phyloP scores from a whole-genome alignment of 208 protist species.

The Leishmania tarentolae region DNA sequence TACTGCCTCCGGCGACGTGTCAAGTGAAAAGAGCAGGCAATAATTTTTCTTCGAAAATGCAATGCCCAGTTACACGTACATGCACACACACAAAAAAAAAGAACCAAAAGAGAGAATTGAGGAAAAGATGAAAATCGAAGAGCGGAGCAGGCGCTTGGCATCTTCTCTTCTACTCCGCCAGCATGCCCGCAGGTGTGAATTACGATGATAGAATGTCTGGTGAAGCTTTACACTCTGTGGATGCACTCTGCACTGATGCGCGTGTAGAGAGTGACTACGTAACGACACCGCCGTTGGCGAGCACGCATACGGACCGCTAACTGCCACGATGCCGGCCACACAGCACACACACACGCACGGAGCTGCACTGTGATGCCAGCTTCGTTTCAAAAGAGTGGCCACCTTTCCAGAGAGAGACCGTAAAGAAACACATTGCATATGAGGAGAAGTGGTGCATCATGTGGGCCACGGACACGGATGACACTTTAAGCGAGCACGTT shows the following conservation, averaged over 20 bases:
- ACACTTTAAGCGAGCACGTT: not conserved
- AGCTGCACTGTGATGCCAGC: not conserved
- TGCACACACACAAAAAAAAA: conserved; percentile 13
- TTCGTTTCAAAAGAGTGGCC: not conserved
- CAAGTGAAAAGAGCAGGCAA: not conserved
- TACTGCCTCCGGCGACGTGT: not conserved
- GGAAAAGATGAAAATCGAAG: too few relatives aligned
- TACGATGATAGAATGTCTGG: not conserved
- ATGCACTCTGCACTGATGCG: not conserved
- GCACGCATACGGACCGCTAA: not conserved
- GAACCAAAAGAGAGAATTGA: not conserved
- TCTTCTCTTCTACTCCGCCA: not conserved
- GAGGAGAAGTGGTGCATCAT: too few relatives aligned
- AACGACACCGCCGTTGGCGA: not conserved
- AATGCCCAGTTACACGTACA: not conserved
- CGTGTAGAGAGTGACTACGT: not conserved
- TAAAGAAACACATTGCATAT: not conserved
- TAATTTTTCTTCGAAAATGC: not conserved
- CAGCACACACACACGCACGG: not conserved
- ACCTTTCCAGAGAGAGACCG: too few relatives aligned
- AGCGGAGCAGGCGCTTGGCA: not conserved
- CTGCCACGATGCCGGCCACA: not conserved
- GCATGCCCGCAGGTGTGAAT: not conserved
- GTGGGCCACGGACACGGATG: too few relatives aligned
- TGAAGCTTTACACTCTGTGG: not conserved